Evolutionary conservation across 1,284 basidiomycete genomes (phyloP), one percentile per base, ranked within the genome.

Genomic region (Moniliella sp.): DNA sequence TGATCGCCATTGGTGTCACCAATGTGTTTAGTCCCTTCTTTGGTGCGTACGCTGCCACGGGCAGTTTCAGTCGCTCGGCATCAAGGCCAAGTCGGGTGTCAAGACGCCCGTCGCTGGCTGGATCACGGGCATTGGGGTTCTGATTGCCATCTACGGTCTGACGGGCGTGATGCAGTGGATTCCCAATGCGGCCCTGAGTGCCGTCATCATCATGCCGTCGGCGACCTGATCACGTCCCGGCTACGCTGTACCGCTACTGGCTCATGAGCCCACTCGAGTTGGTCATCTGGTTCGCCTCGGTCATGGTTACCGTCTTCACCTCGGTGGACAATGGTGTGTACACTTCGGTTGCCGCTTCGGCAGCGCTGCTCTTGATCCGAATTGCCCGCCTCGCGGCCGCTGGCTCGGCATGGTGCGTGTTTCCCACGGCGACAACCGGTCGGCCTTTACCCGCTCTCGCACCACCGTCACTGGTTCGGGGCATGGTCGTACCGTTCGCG

Each of bases 1-100:
- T 94, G 32, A 78, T 94, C 48, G 88, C 91, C 25, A 94, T 97
- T 44, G 88, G 91, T 27, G 83, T 94, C n/a, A 75, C 82, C 7
- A 88, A 86, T 59, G 33, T 55, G 15, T 37, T 58, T 25, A 52
- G 54, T 13, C 54, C 57, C n/a, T 67, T 76, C 44, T 91, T 93
- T 61, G 71, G 73, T 36, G 88, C 82, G 2, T 97, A 93, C 62
- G 84, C 88, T 5, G 82, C 86, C 0, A 97, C 91, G 5, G 91
- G 88, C 10, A 94, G 86, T 0, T 97, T 97, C 70, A 93, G 84
- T 25, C 81, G 88, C 21, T 81, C 84, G 2, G 88, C 1, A 69
- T 97, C 61, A 84, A 93, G 65, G 76, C 80, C 33, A 91, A 91
- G 65, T 86, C 81, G 0, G 88, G 88, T 38, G 88, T 94, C 13